Evolutionary conservation across 345 rosid genomes (phyloP), one percentile per base, ranked within the genome.

Genomic region (Lepidium didymum): DNA sequence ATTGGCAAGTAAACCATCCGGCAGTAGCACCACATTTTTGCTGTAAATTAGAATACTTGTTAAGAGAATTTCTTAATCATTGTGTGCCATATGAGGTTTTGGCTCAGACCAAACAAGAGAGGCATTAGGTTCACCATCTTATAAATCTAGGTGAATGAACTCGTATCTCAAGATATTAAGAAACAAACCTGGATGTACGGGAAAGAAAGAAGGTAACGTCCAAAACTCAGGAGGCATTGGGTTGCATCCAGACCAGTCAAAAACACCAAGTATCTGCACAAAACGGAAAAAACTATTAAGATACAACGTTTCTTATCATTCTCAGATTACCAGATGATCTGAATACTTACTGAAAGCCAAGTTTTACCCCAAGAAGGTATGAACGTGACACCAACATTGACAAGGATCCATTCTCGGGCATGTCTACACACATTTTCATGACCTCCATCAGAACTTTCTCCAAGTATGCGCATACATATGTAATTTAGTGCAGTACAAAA

Each of bases 311-410:
- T n/a, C 43, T 35, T 13, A 13, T 35, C 29, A 49, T 4, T 36
- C 1, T 23, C 4, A 2, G 23, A 13, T 18, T 16, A 49, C 14
- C 21, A 33, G 10, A 49, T 49, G 25, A 49, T 46, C 34, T 34
- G 35, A 63, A 36, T 6, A 21, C 44, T 49, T 56, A 77, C 84
- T 46, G 87, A 77, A 61, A 83, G 85, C 87, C 87, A 83, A 51
- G 81, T 75, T 51, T 83, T 83, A 27, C 85, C 87, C 85, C 87
- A 83, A 55, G 87, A 83, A 9, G 87, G 79, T 44, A 79, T 81
- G 56, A 64, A 73, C 1, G 73, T 68, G 12, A 73, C 77, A 49
- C 80, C 76, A 60, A 83, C 83, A 33, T 64, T 85, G 18, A 41
- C 74, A 59, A 75, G 87, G 34, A 83, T 83, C 87, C 87, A 83